These are phyloP conservation scores for Trichopus zeylanicus DNA, from an alignment of 116 monocot genomes.

Conservation along the genomic window DNA sequence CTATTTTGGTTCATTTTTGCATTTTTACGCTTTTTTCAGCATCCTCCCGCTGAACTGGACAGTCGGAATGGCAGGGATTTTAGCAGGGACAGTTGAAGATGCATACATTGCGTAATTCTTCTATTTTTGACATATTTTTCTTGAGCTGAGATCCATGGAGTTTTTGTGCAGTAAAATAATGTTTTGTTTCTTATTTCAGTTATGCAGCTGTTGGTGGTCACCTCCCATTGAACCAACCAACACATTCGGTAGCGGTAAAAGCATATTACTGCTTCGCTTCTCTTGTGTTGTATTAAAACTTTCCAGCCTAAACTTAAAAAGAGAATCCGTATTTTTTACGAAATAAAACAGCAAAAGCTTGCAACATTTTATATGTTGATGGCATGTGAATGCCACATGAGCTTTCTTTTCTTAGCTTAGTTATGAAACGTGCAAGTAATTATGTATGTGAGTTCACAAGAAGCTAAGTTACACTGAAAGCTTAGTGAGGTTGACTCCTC, in stretches of 20 bases:
- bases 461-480: too few species aligned
- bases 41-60: slow-evolving; percentile 92
- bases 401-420: too few species aligned
- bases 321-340: too few species aligned
- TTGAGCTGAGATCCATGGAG: not conserved
- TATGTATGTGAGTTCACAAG: too few species aligned
- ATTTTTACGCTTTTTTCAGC: slow-evolving; percentile 27
- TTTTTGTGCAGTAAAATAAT: not conserved
- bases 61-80: slow-evolving; percentile 66
- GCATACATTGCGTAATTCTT: slow-evolving; percentile 53
- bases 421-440: too few species aligned
- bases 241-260: slow-evolving; percentile 4
- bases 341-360: too few species aligned
- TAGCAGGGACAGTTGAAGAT: slow-evolving; percentile 73
- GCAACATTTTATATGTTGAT: too few species aligned
- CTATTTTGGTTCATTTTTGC: slow-evolving; percentile 1
- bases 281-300: not conserved
- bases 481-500: too few species aligned
- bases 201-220: slow-evolving; percentile 69
- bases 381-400: too few species aligned
- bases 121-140: not conserved
- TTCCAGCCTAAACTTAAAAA: too few species aligned
- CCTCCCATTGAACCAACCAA: slow-evolving; percentile 10
- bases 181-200: slow-evolving; percentile 23
- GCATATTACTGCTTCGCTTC: not conserved